Base-by-base conservation (phyloP, 257 asterid genomes). In the Capsicum baccatum region DNA sequence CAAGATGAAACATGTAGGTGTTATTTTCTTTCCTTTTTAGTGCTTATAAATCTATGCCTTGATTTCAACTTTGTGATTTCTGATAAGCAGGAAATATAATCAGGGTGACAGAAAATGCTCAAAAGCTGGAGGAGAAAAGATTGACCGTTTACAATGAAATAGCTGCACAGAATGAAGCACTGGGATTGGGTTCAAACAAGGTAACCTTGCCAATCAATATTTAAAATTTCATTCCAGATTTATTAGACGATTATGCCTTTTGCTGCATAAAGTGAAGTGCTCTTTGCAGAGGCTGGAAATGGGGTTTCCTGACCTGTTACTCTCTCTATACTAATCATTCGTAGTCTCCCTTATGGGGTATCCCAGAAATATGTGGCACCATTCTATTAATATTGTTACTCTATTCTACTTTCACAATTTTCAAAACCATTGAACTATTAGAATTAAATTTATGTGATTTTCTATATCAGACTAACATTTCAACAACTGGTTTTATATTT, bases 71-170 rank as follows among this genome's bases (percentile, higher is more conserved):
- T 83, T 86, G 33, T 81, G 3, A 15, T 84, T 80, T 56, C 79
- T 66, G 70, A 68, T 84, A 39, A 73, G 87, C 91, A 87, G 93
- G 88, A 87, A 89, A 87, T 84, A 57, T 90, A 68, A 83, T 89
- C 85, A 90, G 83, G 90, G 94, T 93, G 60, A 90, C 99, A 37
- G 87, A 90, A 88, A 92, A 87, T 86, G 98, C 99, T 89, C 88
- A 92, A 85, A 93, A 92, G 81, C 80, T 89, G 90, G 99, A 94
- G 86, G 88, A 88, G 66, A 86, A 85, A 87, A 92, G 98, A 81
- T 86, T 83, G 50, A 87, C 86, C 63, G 80, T 88, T 48, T 90
- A 90, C 57, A 91, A 89, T 21, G 92, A 91, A 83, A 81, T 96
- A 57, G 83, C 86, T 82, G 86, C 87, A 26, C 80, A 87, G 83